Evolutionary conservation across 1,139 yeast species (phyloP), one percentile per base, ranked within the genome.

Genomic region (Martiniozyma asiatica): DNA sequence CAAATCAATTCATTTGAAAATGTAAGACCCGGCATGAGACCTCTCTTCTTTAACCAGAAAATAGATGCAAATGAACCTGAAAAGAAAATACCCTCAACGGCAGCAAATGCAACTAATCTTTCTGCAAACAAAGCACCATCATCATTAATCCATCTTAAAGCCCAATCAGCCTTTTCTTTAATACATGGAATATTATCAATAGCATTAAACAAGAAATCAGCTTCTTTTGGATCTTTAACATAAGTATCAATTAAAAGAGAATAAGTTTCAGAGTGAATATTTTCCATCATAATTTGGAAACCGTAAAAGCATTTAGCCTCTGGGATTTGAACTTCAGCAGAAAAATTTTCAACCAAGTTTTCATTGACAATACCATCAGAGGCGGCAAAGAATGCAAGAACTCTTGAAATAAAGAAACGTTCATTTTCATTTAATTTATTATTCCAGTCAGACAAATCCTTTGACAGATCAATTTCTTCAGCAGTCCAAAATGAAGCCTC

Each of bases 401-500:
- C 92, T 57, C 94, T 74, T 15, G 94, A 79, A 44, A 89, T 63
- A 57, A 89, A 92, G 60, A 61, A 87, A 51, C 93, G 73, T 65
- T 89, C 97, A 54, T 85, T 87, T 32, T 81, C 89, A 51, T 66
- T 84, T 60, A 89, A 63, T 48, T 64, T 65, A 59, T 77, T 65
- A 52, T 81, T 84, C 95, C 97, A 87, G 62, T 89, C 97, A 49
- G 68, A 69, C 40, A 68, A 55, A 56, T 89, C 99, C 65, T 89
- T 89, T 40, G 93, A 76, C 45, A 89, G 68, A 58, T 89, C 99
- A 45, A 92, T 85, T 63, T 89, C 99, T 65, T 89, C 99, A 33
- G 98, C 96, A 31, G 98, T 89, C 99, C 99, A 89, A 70, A 89
- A 89, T 9, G 96, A 84, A 15, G 98, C 97, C 65, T 89, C 98